Percentiles rank a stretch among this genome's conserved stretches.
phyloP scores from a whole-genome alignment of 1,139 yeast species.

The Protomyces macrosporus region DNA sequence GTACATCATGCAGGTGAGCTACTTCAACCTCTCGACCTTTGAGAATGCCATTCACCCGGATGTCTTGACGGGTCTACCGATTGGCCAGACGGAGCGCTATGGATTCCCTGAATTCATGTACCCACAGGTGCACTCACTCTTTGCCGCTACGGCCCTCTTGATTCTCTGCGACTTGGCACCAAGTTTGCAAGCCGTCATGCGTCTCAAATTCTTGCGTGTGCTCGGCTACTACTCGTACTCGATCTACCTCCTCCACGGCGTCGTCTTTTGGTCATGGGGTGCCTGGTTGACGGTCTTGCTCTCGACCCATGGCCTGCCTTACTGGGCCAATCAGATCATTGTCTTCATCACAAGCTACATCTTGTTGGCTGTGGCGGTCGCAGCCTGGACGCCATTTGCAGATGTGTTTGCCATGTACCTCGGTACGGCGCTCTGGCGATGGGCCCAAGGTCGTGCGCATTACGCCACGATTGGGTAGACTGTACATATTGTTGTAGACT shows the following conservation, averaged over 20 bases:
- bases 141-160: constrained; percentile 18
- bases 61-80: constrained; percentile 13
- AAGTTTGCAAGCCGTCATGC: constrained; percentile 2
- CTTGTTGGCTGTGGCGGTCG: constrained; percentile 2
- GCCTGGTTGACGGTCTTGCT: constrained; percentile 14
- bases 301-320: constrained; percentile 7
- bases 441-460: constrained; percentile 20
- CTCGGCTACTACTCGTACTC: constrained; percentile 25
- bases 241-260: constrained; percentile 21
- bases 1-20: constrained; percentile 9
- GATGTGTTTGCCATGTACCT: constrained; percentile 19
- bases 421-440: constrained; percentile 23
- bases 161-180: constrained; percentile 8
- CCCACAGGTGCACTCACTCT: constrained; percentile 15
- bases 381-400: constrained; percentile 20
- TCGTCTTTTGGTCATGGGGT: constrained; percentile 24
- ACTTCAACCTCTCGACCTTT: constrained; percentile 6
- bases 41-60: constrained; percentile 19
- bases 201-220: constrained; percentile 6
- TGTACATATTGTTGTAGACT: no score
- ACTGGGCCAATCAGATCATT: constrained; percentile 20
- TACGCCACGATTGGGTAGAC: constrained; percentile 19
- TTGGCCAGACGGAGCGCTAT: constrained; percentile 2
- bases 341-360: constrained; percentile 16
- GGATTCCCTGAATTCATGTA: constrained; percentile 11